Evolutionary conservation across 1,284 basidiomycete species (phyloP), one percentile per base, ranked within the genome.

Genomic region (Thelephora terrestris): DNA sequence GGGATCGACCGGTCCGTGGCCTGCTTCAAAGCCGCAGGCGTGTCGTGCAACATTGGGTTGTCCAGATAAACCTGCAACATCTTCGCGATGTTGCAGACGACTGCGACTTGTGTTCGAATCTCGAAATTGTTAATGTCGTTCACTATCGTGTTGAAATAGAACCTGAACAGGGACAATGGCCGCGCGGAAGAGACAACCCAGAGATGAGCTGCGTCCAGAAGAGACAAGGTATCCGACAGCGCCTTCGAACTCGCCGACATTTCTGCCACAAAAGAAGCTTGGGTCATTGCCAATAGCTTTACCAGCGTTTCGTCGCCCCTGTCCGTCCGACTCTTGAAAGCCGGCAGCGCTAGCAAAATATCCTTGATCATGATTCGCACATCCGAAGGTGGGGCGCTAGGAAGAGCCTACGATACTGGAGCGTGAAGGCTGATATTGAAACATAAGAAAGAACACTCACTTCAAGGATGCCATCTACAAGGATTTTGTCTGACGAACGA

Each of bases 361-460:
- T 78, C 71, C 51, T 73, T 73, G 27, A 79, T 66, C 47, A 81
- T 73, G 29, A 65, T 63, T 36, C 71, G 67, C 32, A 70, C 62
- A 47, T 79, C 74, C 20, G 53, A 46, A 5, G 63, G 52, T 20
- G 60, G 56, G 43, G 79, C 58, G 57, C 70, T 75, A 5, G 70
- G 62, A 21, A 81, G 66, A 14, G 74, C 74, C 81, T 83, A 51
- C 27, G 46, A 20, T 7, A 3, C 9, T 39, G 16, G 39, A 52
- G 1, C 56, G 38, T 34, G 36, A 14, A 14, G 43, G 17, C 23
- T 37, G 14, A 23, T 43, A 7, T 36, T 18, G 18, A 12, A 7
- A 25, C 18, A 18, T 14, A 7, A 21, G n/a, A 14, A 48, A 47
- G 42, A 25, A 24, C 23, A 58, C 66, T 35, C 51, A 84, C 81